Evolutionary conservation across 306 rosid species (phyloP).

Genomic region (Cicer judaicum): DNA sequence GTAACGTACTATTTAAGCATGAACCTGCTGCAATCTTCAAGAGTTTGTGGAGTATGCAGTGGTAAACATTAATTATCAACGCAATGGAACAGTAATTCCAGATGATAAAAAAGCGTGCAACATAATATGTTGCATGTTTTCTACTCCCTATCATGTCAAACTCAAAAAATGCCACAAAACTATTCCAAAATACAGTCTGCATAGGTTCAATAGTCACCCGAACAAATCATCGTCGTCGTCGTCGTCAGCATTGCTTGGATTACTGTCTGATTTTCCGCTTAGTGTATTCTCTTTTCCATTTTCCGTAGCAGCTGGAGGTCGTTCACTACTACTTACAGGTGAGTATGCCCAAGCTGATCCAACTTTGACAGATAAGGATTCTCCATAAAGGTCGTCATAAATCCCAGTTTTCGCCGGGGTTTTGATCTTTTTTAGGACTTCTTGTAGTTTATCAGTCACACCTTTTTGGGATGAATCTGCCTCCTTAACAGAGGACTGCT

Average conservation of each 20-base stretch:
- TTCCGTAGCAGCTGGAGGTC: constrained; percentile 53
- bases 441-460: constrained; percentile 88
- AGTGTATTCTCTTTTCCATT: constrained; percentile 51
- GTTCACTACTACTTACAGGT: constrained; percentile 50
- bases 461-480: constrained; percentile 74
- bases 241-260: constrained; percentile 55
- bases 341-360: constrained; percentile 97
- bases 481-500: constrained; percentile 62
- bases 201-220: constrained; percentile 61
- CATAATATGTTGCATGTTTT: constrained; percentile 44
- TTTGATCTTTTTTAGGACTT: constrained; percentile 85
- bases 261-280: constrained; percentile 54
- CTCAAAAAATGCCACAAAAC: constrained; percentile 45
- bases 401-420: constrained; percentile 67
- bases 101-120: constrained; percentile 45
- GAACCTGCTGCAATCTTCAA: constrained; percentile 21
- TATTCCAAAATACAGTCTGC: constrained; percentile 43
- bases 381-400: constrained; percentile 93
- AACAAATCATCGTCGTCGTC: constrained; percentile 87
- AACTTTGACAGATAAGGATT: constrained; percentile 73
- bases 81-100: constrained; percentile 50
- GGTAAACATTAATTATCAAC: constrained; percentile 46
- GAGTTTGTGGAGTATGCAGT: constrained; percentile 44
- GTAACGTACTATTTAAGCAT: constrained; percentile 27
- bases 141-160: constrained; percentile 46